phyloP scores from a whole-genome alignment of 441 rosid species.

The Pelargonium fulgidum region DNA sequence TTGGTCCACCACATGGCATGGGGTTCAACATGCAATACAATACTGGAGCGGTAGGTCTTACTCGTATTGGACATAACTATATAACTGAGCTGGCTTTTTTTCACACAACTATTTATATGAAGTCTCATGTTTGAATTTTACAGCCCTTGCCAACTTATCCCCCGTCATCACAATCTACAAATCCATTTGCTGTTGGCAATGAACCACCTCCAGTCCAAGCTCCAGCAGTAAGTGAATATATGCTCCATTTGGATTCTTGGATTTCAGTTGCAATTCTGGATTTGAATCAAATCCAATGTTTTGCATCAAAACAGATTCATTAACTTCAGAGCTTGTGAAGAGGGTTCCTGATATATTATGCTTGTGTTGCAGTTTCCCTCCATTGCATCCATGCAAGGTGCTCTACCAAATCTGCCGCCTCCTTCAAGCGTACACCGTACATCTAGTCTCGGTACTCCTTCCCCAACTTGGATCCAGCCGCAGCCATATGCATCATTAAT shows the following conservation, averaged over 20 bases:
- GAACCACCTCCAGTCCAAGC: constrained; percentile 43
- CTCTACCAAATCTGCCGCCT: constrained; percentile 40
- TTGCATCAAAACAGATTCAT: neutral
- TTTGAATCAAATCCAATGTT: too few relatives aligned
- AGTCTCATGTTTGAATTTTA: constrained; percentile 15
- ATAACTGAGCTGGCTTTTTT: constrained; percentile 14
- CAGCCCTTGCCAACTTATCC: constrained; percentile 57
- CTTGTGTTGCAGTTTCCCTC: constrained; percentile 60
- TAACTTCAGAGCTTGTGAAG: neutral
- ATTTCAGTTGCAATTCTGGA: neutral
- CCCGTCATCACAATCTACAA: constrained; percentile 49
- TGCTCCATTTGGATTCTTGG: too few relatives aligned
- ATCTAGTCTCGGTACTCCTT: constrained; percentile 39
- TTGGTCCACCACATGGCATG: constrained; percentile 54
- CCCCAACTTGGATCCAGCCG: constrained; percentile 44
- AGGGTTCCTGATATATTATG: neutral
- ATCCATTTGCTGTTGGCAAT: constrained; percentile 69
- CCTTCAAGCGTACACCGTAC: constrained; percentile 39
- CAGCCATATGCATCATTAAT: constrained; percentile 47
- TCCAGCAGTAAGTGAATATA: constrained; percentile 41
- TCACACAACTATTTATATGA: constrained; percentile 15
- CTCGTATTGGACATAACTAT: constrained; percentile 11
- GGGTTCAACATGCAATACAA: constrained; percentile 53
- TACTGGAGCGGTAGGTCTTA: constrained; percentile 44
- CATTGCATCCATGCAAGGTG: constrained; percentile 59